Base-by-base conservation (phyloP, 1,139 yeast species). In the Groenewaldozyma auringiensis region DNA sequence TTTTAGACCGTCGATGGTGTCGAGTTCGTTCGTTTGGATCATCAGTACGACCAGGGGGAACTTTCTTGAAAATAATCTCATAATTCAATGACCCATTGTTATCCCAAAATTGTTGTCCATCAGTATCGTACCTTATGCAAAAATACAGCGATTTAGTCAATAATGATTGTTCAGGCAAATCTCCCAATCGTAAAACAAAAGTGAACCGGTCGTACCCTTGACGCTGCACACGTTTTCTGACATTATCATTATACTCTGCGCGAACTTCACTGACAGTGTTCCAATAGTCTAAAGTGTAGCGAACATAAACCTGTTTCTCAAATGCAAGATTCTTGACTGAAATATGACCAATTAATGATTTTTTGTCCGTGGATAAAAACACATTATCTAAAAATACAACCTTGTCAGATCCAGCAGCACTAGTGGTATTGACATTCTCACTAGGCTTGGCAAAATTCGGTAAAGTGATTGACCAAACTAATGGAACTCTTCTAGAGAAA, bases 231-330 rank as follows among this genome's bases (percentile, higher is more conserved):
- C 58, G 67, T 40, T 74, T 67, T 4, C 88, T 82, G 3, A 72
- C 62, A 50, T 82, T 87, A 3, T 76, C 73, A n/a, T 75, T 71
- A 64, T 77, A 86, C 4, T 61, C 61, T 1, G 94, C 83, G 31
- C 78, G 79, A 27, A 82, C 75, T 59, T 84, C 92, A 36, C 80
- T 72, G 32, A 81, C 76, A 0, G 92, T 79, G 44, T 70, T 68
- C 95, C 95, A 86, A 53, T 73, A 64, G 62, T 86, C 89, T 46
- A 76, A 66, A 0, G 94, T 76, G 60, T 83, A 81, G 43, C 87
- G 71, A 17, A 83, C 71, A 18, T 75, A 70, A 22, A 86, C 78
- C 42, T 64, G 61, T 65, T 86, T 86, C 46, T 78, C 74, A 62
- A 72, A 86, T 1, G 83, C 70, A 17, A 84, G 41, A 63, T 86